Base-by-base conservation (phyloP, 176 grass and related monocot species). In the Oryza punctata region DNA sequence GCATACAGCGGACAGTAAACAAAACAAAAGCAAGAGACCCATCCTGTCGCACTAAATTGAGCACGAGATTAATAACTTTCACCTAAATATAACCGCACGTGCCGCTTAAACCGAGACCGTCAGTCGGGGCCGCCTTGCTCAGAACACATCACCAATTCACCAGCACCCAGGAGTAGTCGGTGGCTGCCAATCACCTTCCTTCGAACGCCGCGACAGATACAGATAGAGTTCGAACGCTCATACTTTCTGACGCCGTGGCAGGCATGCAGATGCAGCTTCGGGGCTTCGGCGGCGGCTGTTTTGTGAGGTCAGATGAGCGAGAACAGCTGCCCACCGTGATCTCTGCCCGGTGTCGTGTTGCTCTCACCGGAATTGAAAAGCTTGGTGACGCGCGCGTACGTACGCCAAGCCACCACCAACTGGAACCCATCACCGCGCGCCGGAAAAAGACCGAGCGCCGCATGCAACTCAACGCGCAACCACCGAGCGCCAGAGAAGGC, bases 371-470 rank as follows among this genome's bases (percentile, higher is more conserved):
- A 61, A 61, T 61, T 23, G 21, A 61, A 61, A 8, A 41, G 18
- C 26, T 29, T 32, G 40, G 38, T 67, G 15, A 26, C 12, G 2
- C 21, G 47, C 24, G 45, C 7, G 41, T 25, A 26, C 12, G 12
- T 83, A 82, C 65, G 64, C 19, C 33, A 7, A 28, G 77, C 77
- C 82, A 82, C 69, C 78, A 80, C 63, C 81, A 90, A 86, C 78
- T 78, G 72, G 72, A 89, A 82, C 44, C 82, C 82, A 85, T 69
- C 78, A 15, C 57, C 41, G 8, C 52, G 6, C 7, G 18, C 18
- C 18, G 32, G 26, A 52, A 46, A 65, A 70, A 43, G 2, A 75
- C 72, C 6, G 52, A 35, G 70, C 21, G 41, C 71, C 29, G 64
- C 72, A 85, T 57, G 52, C 18, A 57, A 61, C 57, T 0, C 57